These are phyloP conservation scores for Crotalaria pallida DNA, from an alignment of 306 rosid species.

Conservation along the genomic window DNA sequence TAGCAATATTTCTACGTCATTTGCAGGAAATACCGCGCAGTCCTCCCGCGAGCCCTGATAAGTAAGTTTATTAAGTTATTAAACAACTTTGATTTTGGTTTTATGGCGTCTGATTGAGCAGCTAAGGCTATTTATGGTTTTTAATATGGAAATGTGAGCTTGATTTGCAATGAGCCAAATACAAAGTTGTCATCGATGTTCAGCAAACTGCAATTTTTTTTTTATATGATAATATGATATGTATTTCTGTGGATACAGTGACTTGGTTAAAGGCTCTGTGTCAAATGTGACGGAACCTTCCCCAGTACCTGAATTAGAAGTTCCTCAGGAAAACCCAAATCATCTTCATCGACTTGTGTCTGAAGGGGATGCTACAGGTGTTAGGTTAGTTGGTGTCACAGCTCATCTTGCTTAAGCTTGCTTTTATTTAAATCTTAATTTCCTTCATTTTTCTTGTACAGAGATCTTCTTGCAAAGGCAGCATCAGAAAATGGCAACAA, in stretches of 20 bases:
- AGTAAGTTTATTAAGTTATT: constrained; percentile 51
- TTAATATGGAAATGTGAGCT: constrained; percentile 14
- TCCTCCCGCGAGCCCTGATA: constrained; percentile 93
- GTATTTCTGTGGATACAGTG: constrained; percentile 56
- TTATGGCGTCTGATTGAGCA: constrained; percentile 13
- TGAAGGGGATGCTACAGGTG: constrained; percentile 75
- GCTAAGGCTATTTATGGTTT: constrained; percentile 4
- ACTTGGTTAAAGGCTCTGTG: constrained; percentile 46
- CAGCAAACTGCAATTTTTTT: neutral
- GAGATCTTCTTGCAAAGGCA: constrained; percentile 75
- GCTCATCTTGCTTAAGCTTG: constrained; percentile 15
- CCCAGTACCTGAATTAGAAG: constrained; percentile 50
- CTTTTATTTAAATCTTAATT: constrained; percentile 5
- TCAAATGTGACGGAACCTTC: constrained; percentile 59
- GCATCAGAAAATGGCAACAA: constrained; percentile 51
- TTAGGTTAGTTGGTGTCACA: constrained; percentile 59
- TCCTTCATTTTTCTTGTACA: constrained; percentile 36
- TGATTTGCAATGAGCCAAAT: constrained; percentile 17
- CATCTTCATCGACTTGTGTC: constrained; percentile 81
- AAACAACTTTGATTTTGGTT: constrained; percentile 17
- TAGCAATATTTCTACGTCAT: constrained; percentile 87
- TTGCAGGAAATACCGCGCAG: constrained; percentile 94
- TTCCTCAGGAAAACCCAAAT: constrained; percentile 48
- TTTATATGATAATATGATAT: neutral
- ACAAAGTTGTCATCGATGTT: constrained; percentile 7